A percentile compares a stretch with the other conserved stretches of the same genome.
Evolutionary conservation across 176 grass and related monocot genomes (phyloP).

Genomic region (Alopecurus myosuroides): DNA sequence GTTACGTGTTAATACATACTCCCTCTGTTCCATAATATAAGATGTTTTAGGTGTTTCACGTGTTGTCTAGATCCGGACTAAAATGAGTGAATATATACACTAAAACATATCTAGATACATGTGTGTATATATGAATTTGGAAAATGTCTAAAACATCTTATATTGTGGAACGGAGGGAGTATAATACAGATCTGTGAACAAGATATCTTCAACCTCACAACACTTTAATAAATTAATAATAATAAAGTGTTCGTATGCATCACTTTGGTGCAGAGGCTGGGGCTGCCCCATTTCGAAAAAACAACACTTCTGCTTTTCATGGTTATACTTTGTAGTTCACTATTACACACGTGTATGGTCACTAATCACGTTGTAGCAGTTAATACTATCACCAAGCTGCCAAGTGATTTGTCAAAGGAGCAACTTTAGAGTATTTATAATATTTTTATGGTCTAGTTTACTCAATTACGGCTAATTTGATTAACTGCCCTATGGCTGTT

Average conservation of each 20-base stretch:
- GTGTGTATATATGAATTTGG: no score
- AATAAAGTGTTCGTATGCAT: no score
- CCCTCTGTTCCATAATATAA: no score
- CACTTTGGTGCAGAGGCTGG: no score
- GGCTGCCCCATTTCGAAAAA: no score
- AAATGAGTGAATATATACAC: no score
- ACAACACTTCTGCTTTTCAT: neutral
- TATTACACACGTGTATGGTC: neutral
- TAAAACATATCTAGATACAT: no score
- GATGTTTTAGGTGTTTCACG: no score
- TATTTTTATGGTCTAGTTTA: neutral
- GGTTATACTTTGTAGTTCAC: neutral
- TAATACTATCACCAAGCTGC: neutral
- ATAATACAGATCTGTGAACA: neutral
- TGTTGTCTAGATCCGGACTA: no score
- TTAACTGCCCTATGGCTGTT: neutral
- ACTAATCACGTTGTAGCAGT: neutral
- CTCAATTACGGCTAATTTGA: neutral
- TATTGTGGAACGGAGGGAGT: no score
- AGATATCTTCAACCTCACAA: neutral
- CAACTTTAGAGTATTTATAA: neutral
- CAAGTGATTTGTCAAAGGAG: neutral
- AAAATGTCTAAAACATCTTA: no score
- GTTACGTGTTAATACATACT: neutral
- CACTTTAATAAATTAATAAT: no score